Percentiles rank a stretch among this genome's conserved stretches.
Conservation (phyloP, 2,329 filamentous ascomycete species). For the Talaromyces sp. region DNA sequence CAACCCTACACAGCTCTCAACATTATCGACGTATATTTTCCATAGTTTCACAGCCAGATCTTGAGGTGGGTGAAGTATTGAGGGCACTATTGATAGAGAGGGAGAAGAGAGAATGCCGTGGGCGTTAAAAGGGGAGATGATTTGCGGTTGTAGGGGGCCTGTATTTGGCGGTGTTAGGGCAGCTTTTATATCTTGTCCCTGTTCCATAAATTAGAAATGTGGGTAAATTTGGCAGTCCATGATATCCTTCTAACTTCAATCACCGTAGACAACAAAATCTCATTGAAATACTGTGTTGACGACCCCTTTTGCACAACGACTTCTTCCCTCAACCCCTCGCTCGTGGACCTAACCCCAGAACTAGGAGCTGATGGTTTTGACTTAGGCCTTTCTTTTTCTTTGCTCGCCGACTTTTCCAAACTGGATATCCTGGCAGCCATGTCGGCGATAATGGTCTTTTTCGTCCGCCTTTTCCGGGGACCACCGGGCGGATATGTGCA, state of each 20-base stretch:
- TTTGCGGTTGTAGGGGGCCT: slow-evolving; percentile 6
- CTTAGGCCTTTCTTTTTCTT: background rate
- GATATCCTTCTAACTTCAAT: background rate
- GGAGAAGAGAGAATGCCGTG: slow-evolving; percentile 21
- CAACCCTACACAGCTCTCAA: slow-evolving; percentile 24
- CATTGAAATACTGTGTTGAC: slow-evolving; percentile 14
- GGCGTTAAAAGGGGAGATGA: slow-evolving; percentile 9
- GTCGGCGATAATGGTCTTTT: background rate
- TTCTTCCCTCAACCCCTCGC: background rate
- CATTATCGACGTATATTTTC: slow-evolving; percentile 22
- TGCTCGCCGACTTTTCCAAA: background rate
- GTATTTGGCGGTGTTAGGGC: slow-evolving; percentile 1
- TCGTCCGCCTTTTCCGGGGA: background rate
- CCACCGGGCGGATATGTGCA: slow-evolving; percentile 20
- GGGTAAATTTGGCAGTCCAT: background rate
- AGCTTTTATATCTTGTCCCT: slow-evolving; percentile 12
- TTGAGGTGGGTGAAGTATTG: slow-evolving; percentile 15
- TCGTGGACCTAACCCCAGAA: background rate
- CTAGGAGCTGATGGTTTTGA: background rate
- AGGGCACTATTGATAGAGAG: slow-evolving; percentile 10
- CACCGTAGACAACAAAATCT: slow-evolving; percentile 13
- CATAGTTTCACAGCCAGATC: slow-evolving; percentile 23
- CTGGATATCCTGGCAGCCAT: background rate
- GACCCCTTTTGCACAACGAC: slow-evolving; percentile 16
- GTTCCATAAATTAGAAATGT: slow-evolving; percentile 15